A percentile compares a stretch with the other conserved stretches of the same genome.
Evolutionary conservation across 305 asterid species (phyloP).

Genomic region (Stenogyne calaminthoides): DNA sequence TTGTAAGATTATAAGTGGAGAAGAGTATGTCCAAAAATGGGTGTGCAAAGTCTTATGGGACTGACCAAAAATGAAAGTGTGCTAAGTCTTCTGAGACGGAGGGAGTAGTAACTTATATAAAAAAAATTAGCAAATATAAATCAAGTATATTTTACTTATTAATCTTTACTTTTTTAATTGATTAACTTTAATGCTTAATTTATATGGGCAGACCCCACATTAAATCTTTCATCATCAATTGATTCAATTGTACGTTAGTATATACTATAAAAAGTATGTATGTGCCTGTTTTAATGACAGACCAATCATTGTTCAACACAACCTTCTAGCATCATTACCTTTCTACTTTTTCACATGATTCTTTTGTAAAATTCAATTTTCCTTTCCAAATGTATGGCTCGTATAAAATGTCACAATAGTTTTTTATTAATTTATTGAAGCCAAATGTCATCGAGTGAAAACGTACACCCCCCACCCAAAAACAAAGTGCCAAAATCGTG

Average conservation of each 20-base stretch:
- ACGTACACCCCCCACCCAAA: not conserved
- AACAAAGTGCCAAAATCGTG: not conserved
- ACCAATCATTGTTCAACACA: conserved; percentile 11
- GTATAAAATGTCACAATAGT: not conserved
- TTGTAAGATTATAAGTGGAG: too few relatives aligned
- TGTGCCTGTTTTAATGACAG: not conserved
- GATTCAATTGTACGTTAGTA: not conserved
- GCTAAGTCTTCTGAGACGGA: too few relatives aligned
- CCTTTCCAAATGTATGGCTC: conserved; percentile 24
- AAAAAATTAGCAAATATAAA: too few relatives aligned
- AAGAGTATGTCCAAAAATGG: too few relatives aligned
- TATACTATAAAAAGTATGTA: not conserved
- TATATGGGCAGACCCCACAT: not conserved
- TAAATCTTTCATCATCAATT: not conserved
- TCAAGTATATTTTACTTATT: too few relatives aligned
- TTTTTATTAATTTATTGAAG: not conserved
- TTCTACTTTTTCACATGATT: conserved; percentile 23
- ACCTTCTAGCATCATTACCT: conserved; percentile 23
- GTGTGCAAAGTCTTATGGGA: too few relatives aligned
- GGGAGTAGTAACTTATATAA: too few relatives aligned
- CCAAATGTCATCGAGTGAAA: not conserved
- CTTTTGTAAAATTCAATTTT: not conserved
- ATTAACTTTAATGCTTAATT: too few relatives aligned
- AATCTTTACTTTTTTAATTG: too few relatives aligned
- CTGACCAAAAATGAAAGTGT: too few relatives aligned